Evolutionary conservation across 495 filamentous ascomycete genomes (phyloP).

Genomic region (Trichodelitschia bisporula): DNA sequence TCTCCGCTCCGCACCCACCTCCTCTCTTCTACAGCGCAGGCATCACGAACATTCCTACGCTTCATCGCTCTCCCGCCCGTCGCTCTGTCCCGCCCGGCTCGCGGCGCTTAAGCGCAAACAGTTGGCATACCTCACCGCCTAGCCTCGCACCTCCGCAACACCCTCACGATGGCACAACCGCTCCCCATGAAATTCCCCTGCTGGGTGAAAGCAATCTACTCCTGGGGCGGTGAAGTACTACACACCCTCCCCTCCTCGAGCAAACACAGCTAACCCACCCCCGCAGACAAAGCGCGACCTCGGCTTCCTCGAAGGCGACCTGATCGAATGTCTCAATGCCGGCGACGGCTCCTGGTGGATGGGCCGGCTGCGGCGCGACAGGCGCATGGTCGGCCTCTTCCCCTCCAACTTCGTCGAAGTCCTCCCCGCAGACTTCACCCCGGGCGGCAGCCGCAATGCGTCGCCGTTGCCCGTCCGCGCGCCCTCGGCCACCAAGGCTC

Average conservation of each 20-base stretch:
- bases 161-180: conserved; percentile 27
- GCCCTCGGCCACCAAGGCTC: too few relatives aligned
- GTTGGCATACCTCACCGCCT: too few relatives aligned
- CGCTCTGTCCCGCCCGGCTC: too few relatives aligned
- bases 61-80: too few relatives aligned
- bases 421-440: conserved; percentile 59
- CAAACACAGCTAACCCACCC: conserved; percentile 1
- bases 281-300: conserved; percentile 63
- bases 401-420: conserved; percentile 95
- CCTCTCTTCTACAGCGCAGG: too few relatives aligned
- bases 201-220: conserved; percentile 87
- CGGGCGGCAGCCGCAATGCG: conserved; percentile 46
- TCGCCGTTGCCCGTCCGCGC: too few relatives aligned
- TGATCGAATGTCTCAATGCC: conserved; percentile 94
- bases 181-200: conserved; percentile 78
- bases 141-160: too few relatives aligned
- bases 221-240: conserved; percentile 80
- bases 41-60: too few relatives aligned
- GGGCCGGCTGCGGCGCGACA: conserved; percentile 66
- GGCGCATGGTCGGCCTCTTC: conserved; percentile 70
- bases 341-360: conserved; percentile 98
- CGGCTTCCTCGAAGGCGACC: conserved; percentile 88
- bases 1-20: too few relatives aligned
- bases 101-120: too few relatives aligned
- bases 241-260: background rate